Evolutionary conservation across 257 asterid genomes (phyloP).

Genomic region (Leonotis leonurus): DNA sequence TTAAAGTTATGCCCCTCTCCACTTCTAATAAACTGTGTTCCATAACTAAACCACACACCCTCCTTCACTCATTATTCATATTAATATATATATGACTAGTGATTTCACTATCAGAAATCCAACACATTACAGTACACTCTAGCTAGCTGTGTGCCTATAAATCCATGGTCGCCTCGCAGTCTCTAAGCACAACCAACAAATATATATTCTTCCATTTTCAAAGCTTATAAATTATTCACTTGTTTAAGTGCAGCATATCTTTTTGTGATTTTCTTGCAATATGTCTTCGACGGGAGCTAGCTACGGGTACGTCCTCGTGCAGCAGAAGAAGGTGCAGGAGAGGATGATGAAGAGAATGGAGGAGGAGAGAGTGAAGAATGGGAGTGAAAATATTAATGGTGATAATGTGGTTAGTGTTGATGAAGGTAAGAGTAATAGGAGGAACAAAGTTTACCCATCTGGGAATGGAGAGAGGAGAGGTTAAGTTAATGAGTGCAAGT

Average conservation of each 20-base stretch:
- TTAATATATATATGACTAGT: conserved; percentile 15
- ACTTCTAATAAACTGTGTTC: conserved; percentile 7
- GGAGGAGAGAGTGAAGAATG: conserved; percentile 20
- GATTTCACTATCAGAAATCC: conserved; percentile 18
- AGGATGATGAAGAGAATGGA: conserved; percentile 22
- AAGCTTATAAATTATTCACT: not conserved
- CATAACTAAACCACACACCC: no score
- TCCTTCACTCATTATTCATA: not conserved
- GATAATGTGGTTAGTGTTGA: not conserved
- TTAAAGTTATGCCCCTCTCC: conserved; percentile 22
- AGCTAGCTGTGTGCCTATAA: conserved; percentile 36
- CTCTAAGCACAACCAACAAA: not conserved
- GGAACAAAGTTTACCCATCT: conserved; percentile 37
- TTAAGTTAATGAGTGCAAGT: not conserved
- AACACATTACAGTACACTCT: no score
- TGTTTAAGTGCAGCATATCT: not conserved
- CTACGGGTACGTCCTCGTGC: conserved; percentile 32
- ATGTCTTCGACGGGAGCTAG: conserved; percentile 49
- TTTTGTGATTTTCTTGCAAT: not conserved
- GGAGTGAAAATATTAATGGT: conserved; percentile 3
- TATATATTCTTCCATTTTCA: not conserved
- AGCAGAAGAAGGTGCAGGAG: conserved; percentile 35
- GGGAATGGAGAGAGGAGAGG: conserved; percentile 20
- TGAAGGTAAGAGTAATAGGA: conserved; percentile 11
- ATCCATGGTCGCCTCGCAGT: conserved; percentile 9